Percentiles rank a stretch among this genome's conserved stretches.
Evolutionary conservation across 371 early-diverging fungal genomes (phyloP).

Genomic region (Syncephalastrum sp.): DNA sequence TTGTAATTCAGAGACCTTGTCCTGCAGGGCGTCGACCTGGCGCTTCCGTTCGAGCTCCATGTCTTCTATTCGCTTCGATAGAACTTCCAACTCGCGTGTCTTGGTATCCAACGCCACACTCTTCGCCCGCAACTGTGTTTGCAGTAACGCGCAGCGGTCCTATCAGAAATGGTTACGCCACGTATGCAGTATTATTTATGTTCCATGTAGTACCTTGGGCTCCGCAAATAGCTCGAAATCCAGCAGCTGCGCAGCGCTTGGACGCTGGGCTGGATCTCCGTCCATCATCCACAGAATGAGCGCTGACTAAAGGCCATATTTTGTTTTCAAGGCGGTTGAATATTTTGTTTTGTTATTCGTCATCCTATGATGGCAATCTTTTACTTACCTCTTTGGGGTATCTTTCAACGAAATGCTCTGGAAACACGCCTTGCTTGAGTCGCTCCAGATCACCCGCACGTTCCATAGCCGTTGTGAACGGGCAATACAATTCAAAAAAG

Average conservation of each 20-base stretch:
- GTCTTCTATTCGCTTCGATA: slow-evolving; percentile 20
- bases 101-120: slow-evolving; percentile 23
- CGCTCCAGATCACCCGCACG: slow-evolving; percentile 59
- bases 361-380: background rate
- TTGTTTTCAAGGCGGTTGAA: too few species aligned
- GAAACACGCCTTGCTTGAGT: slow-evolving; percentile 67
- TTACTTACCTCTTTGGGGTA: slow-evolving; percentile 72
- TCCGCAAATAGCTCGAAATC: slow-evolving; percentile 34
- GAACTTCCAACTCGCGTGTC: slow-evolving; percentile 26
- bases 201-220: slow-evolving; percentile 1
- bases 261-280: slow-evolving; percentile 68
- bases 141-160: slow-evolving; percentile 20
- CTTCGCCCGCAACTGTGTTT: slow-evolving; percentile 23
- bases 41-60: slow-evolving; percentile 27
- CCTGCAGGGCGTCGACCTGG: slow-evolving; percentile 20
- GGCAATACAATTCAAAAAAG: slow-evolving; percentile 68
- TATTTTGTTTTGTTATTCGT: background rate
- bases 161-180: slow-evolving; percentile 7
- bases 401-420: slow-evolving; percentile 68
- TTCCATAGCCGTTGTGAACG: slow-evolving; percentile 70
- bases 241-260: slow-evolving; percentile 71
- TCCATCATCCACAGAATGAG: slow-evolving; percentile 80
- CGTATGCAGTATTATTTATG: slow-evolving; percentile 6
- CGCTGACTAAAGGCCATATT: slow-evolving; percentile 47
- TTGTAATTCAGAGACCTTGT: slow-evolving; percentile 15